These are phyloP conservation scores for Syncephalastrum contaminatum DNA, from an alignment of 371 early-diverging fungal genomes.

Conservation along the genomic window DNA sequence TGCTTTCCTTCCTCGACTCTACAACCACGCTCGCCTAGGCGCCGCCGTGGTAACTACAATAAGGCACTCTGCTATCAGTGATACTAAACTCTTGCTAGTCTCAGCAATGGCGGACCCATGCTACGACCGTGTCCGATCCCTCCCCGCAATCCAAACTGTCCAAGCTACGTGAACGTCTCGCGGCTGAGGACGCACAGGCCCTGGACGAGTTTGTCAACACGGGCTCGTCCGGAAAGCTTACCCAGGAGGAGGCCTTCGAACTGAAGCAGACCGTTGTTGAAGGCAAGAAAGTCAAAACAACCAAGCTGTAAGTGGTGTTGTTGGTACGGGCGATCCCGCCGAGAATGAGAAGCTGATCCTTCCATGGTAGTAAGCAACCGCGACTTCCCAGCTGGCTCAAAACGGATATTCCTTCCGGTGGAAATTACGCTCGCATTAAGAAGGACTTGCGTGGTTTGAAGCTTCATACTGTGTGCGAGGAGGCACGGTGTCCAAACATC, in stretches of 20 bases:
- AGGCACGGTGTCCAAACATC: constrained; percentile 97
- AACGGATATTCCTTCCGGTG: constrained; percentile 88
- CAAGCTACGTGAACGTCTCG: constrained; percentile 41
- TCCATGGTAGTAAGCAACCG: constrained; percentile 47
- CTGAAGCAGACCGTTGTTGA: constrained; percentile 55
- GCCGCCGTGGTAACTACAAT: no score
- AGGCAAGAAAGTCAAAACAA: constrained; percentile 43
- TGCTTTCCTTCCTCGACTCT: no score
- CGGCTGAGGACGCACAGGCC: constrained; percentile 53
- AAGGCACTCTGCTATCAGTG: no score
- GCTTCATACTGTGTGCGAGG: constrained; percentile 93
- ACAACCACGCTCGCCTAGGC: no score
- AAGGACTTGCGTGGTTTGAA: constrained; percentile 89
- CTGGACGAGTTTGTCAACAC: constrained; percentile 72
- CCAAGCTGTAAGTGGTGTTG: constrained; percentile 37
- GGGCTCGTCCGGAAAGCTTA: constrained; percentile 51
- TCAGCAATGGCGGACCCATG: constrained; percentile 22
- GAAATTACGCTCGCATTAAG: constrained; percentile 81
- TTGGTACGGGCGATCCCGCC: no score
- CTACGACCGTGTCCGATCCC: constrained; percentile 31
- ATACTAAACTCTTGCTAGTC: constrained; percentile 1
- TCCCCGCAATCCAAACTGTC: constrained; percentile 41
- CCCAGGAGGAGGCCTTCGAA: constrained; percentile 65
- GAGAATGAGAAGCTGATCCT: not conserved
- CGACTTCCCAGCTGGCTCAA: constrained; percentile 94